Conservation (phyloP, 805 yeast genomes). For the Maudiozyma pseudohumilis region DNA sequence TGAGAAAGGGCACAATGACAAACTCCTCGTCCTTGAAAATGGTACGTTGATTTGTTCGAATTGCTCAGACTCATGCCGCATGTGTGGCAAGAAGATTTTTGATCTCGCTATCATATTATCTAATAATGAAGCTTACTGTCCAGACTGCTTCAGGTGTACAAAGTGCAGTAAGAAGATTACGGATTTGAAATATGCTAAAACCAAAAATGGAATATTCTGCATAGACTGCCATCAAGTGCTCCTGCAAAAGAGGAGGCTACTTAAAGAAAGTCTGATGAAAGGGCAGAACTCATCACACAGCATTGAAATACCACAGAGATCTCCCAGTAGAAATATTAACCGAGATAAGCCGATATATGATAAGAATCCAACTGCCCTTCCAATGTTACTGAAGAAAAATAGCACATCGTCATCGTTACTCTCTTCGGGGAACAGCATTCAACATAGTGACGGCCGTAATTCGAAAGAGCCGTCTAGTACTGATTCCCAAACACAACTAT, state of each 20-base stretch:
- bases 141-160: slow-evolving; percentile 80
- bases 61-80: slow-evolving; percentile 80
- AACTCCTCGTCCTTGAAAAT: slow-evolving; percentile 3
- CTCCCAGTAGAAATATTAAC: neutral
- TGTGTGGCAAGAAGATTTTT: slow-evolving; percentile 78
- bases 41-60: slow-evolving; percentile 65
- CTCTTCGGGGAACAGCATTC: neutral
- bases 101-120: slow-evolving; percentile 72
- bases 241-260: slow-evolving; percentile 57
- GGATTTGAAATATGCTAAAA: slow-evolving; percentile 83
- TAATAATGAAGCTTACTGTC: slow-evolving; percentile 91
- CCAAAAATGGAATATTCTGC: slow-evolving; percentile 87
- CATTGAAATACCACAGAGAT: neutral
- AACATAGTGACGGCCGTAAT: neutral
- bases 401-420: neutral
- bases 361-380: neutral
- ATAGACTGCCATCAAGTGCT: slow-evolving; percentile 84
- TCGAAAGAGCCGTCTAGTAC: neutral
- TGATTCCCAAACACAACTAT: no score
- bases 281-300: neutral
- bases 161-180: slow-evolving; percentile 79
- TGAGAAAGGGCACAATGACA: neutral
- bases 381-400: neutral
- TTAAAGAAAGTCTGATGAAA: slow-evolving; percentile 13
- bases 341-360: neutral